Conservation (phyloP, 2,329 filamentous ascomycete genomes). For the Diaporthe helianthi region DNA sequence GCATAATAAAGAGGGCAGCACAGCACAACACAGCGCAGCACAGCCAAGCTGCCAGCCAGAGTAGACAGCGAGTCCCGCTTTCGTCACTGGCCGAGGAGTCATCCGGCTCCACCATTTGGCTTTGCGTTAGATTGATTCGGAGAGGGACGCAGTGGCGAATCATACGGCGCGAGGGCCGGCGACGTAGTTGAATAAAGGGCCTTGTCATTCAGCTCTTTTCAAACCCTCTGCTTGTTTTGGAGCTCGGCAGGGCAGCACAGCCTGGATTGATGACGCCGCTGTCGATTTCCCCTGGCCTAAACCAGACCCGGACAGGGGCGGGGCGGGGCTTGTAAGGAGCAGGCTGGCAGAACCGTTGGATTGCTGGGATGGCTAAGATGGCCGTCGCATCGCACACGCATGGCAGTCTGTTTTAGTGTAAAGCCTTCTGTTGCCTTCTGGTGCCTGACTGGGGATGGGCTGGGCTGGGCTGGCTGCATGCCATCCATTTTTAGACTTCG, state of each 20-base stretch:
- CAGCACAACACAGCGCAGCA: neutral
- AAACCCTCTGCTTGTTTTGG: neutral
- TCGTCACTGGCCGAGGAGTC: conserved; percentile 14
- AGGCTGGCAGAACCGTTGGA: neutral
- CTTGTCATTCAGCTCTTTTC: conserved; percentile 19
- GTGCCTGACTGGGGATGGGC: neutral
- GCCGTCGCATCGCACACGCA: neutral
- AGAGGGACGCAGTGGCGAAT: conserved; percentile 11
- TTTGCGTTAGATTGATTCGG: conserved; percentile 20
- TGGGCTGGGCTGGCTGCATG: conserved; percentile 11
- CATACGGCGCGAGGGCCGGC: conserved; percentile 11
- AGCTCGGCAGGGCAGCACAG: conserved; percentile 19
- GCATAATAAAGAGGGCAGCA: neutral
- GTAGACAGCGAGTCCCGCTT: neutral
- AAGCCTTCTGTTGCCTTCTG: neutral
- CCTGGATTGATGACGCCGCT: conserved; percentile 24
- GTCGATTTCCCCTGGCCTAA: conserved; percentile 22
- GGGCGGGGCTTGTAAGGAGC: conserved; percentile 1
- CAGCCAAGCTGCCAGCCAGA: conserved; percentile 4
- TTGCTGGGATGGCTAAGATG: neutral
- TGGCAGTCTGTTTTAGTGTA: conserved; percentile 1
- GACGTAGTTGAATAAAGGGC: conserved; percentile 19
- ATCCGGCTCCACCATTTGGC: conserved; percentile 18
- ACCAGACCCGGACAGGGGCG: neutral
- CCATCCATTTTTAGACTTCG: conserved; percentile 29